Evolutionary conservation across 345 rosid genomes (phyloP).

Genomic region (Linum trigynum): DNA sequence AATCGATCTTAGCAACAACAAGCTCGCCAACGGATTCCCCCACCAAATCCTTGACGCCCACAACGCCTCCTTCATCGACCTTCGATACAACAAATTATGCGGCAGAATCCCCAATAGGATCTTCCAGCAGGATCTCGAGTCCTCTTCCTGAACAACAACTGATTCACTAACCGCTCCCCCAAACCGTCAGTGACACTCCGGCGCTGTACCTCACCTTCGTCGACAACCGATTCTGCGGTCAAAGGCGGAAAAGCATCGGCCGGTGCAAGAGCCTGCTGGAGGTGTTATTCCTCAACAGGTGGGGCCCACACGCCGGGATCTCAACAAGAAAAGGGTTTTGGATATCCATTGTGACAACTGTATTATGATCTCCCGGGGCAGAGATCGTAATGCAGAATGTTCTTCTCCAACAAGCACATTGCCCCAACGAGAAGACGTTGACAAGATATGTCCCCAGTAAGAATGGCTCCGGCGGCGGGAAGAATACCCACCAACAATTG

Average conservation of each 20-base stretch:
- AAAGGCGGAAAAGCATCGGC: constrained; percentile 25
- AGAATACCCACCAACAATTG: too few species aligned
- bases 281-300: background rate
- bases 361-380: too few species aligned
- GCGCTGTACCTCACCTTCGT: constrained; percentile 33
- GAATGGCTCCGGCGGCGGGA: too few species aligned
- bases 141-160: constrained; percentile 39
- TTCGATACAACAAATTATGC: constrained; percentile 20
- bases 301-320: too few species aligned
- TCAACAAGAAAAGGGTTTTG: too few species aligned
- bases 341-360: too few species aligned
- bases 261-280: background rate
- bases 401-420: too few species aligned
- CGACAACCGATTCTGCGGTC: constrained; percentile 35
- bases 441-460: too few species aligned
- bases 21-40: constrained; percentile 26
- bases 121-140: constrained; percentile 23
- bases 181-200: constrained; percentile 24
- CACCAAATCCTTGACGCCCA: constrained; percentile 15
- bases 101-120: too few species aligned
- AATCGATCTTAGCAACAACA: constrained; percentile 38
- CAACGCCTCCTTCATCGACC: constrained; percentile 26
- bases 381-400: too few species aligned
- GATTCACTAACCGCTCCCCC: constrained; percentile 26
- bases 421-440: too few species aligned